Base-by-base conservation (phyloP, 257 asterid genomes). In the Solanum sejunctum region DNA sequence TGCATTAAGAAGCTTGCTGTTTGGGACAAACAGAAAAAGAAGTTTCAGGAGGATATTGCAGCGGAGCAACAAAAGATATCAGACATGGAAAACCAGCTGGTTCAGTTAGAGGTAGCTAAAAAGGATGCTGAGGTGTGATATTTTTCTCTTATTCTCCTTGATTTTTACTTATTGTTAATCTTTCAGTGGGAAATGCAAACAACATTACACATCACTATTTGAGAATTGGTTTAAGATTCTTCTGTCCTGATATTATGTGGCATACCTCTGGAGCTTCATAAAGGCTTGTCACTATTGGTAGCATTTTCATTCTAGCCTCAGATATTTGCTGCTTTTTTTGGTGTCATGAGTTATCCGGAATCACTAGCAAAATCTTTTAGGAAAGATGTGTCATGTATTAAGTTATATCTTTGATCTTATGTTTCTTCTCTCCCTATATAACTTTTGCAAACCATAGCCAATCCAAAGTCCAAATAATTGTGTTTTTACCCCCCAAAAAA, bases 31-130 rank as follows among this genome's bases (percentile, higher is more conserved):
- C 98, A 94, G 93, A 94, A 91, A 84, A 86, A 90, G 60, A 95
- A 97, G 90, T 89, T 97, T 90, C 99, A 97, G 90, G 98, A 93
- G 85, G 98, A 97, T 64, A 91, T 95, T 86, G 89, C 93, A 6
- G 91, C 86, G 2, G 98, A 89, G 87, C 93, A 92, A 84, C 92
- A 84, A 91, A 94, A 89, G 90, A 89, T 92, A 71, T 70, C 84
- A 4, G 96, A 91, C 72, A 45, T 92, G 88, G 91, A 92, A 88
- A 89, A 77, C 87, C 96, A 94, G 92, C 49, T 97, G 89, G 89
- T 89, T 88, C 93, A 84, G 84, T 87, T 89, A 11, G 97, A 92
- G 90, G 91, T 87, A 51, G 92, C 89, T 82, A 90, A 92, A 55
- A 94, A 91, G 89, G 96, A 87, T n/a, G 90, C 95, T 80, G 98